Conservation (phyloP, 345 rosid genomes). For the Salix udensis region DNA sequence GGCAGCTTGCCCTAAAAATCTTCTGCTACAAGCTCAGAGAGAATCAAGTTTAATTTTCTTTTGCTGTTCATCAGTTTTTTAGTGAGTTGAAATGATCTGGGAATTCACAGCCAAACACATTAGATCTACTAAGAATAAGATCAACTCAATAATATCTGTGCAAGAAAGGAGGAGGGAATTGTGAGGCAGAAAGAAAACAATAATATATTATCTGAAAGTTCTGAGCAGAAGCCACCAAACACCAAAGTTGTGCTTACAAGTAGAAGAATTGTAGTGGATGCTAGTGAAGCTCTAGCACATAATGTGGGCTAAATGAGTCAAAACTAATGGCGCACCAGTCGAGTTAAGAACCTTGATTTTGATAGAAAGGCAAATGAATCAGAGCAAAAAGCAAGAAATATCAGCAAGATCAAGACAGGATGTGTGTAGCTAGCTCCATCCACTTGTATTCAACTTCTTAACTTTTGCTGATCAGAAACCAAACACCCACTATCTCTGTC, state of each 20-base stretch:
- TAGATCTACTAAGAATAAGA: not conserved
- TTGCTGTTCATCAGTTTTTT: not conserved
- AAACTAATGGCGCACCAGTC: slow-evolving; percentile 31
- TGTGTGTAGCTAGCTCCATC: slow-evolving; percentile 49
- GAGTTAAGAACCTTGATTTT: slow-evolving; percentile 47
- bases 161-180: not conserved
- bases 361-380: slow-evolving; percentile 81
- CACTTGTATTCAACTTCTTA: slow-evolving; percentile 68
- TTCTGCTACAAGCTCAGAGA: too few species aligned
- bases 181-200: not conserved
- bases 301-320: slow-evolving; percentile 26
- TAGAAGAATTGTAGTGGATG: not conserved
- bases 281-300: not conserved
- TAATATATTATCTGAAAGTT: not conserved
- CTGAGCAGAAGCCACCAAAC: not conserved
- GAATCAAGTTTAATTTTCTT: too few species aligned
- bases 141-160: not conserved
- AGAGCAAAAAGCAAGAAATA: slow-evolving; percentile 62
- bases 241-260: not conserved
- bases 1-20: not conserved
- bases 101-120: not conserved
- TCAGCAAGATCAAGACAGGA: slow-evolving; percentile 46
- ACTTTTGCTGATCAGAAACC: slow-evolving; percentile 53
- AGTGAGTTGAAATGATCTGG: not conserved
- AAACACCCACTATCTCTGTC: slow-evolving; percentile 65